Evolutionary conservation across 768 basidiomycete species (phyloP), one percentile per base, ranked within the genome.

Genomic region (Cyclocybe aegerita): DNA sequence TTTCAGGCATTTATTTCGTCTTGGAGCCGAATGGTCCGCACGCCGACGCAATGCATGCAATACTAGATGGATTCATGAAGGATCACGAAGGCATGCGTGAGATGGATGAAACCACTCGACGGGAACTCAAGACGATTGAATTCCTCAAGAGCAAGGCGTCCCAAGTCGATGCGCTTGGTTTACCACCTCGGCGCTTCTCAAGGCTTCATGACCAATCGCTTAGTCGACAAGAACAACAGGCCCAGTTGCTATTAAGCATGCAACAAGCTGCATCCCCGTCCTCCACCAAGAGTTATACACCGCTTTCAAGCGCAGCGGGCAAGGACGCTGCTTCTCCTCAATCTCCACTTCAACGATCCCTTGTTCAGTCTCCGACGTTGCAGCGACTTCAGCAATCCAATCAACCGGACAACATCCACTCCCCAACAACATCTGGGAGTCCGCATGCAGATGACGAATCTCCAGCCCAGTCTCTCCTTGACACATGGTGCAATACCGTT

Each of bases 401-500:
- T 3, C 60, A 67, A 34, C 58, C 64, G 8, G 84, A 85, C 31
- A 70, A 80, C 54, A 71, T 72, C 1, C 70, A 70, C 49, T 86
- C 87, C 11, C 82, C 84, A 35, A 80, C 81, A 1, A 82, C 78
- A 12, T 79, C 85, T 16, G 80, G 79, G n/a, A 90, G 88, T 61
- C 89, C 86, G 1, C 76, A 71, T 50, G 84, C 78, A 39, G 90
- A 91, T 41, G 90, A 88, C 8, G 85, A 90, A 61, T 82, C 79
- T 17, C 74, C 85, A 6, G 89, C 90, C 3, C 90, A 93, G 61
- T 80, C 80, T 9, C 65, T 93, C 48, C 71, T 93, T 41, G 90
- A 93, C 64, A 86, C 91, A 54, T 93, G 91, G 90, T 88, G 83
- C 61, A 86, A 85, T 54, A 83, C 85, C n/a, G 80, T 90, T 56